Conservation (phyloP, 306 rosid species). For the Cucurbita ficifolia region DNA sequence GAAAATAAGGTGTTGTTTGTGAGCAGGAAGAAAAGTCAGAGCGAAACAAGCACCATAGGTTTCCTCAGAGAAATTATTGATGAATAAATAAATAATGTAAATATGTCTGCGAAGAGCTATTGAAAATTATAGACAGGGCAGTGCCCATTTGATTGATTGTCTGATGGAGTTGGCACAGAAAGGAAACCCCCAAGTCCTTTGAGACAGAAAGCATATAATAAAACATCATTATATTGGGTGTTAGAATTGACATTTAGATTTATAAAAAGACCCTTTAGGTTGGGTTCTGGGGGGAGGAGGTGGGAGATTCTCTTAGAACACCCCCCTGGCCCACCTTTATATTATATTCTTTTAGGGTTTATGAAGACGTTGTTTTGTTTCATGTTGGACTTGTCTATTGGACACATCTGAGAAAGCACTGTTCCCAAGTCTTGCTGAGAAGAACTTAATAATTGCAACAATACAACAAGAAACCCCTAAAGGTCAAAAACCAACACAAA, state of each 20-base stretch:
- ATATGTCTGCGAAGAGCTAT: background rate
- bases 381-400: slow-evolving; percentile 62
- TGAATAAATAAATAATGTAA: slow-evolving; percentile 4
- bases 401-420: slow-evolving; percentile 31
- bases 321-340: background rate
- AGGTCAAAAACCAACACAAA: slow-evolving; percentile 2
- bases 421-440: slow-evolving; percentile 40
- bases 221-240: slow-evolving; percentile 13
- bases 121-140: slow-evolving; percentile 16
- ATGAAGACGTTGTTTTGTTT: slow-evolving; percentile 53
- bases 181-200: slow-evolving; percentile 28
- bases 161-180: slow-evolving; percentile 32
- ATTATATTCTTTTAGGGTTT: slow-evolving; percentile 11
- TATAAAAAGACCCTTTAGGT: slow-evolving; percentile 10
- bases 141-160: slow-evolving; percentile 29
- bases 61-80: slow-evolving; percentile 10
- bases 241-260: slow-evolving; percentile 35
- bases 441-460: slow-evolving; percentile 64
- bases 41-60: slow-evolving; percentile 1
- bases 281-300: background rate
- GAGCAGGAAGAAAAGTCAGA: slow-evolving; percentile 5
- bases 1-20: slow-evolving; percentile 4
- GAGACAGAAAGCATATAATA: slow-evolving; percentile 35
- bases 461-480: slow-evolving; percentile 44
- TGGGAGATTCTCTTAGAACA: slow-evolving; percentile 20